Evolutionary conservation across 2,329 filamentous ascomycete genomes (phyloP).

Genomic region (Rachicladosporium sp.): DNA sequence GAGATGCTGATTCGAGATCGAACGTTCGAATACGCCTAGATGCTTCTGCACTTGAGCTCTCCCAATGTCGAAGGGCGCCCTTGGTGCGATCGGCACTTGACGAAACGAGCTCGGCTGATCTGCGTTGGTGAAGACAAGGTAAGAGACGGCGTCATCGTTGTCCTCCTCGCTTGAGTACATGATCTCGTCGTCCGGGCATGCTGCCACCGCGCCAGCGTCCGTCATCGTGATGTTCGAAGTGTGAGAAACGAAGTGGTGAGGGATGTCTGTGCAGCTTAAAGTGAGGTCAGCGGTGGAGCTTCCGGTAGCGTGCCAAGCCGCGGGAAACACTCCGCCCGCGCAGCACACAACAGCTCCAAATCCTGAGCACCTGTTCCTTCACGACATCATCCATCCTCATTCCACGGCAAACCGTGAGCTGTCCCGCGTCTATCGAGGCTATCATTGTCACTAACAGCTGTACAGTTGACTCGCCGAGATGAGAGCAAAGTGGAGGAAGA

Average conservation of each 20-base stretch:
- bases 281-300: too few relatives aligned
- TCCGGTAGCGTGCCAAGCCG: constrained; percentile 3
- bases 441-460: constrained; percentile 5
- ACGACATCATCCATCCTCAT: constrained; percentile 5
- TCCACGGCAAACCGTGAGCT: constrained; percentile 5
- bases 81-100: constrained; percentile 3
- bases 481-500: constrained; percentile 99
- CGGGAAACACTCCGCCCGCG: neutral
- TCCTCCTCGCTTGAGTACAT: neutral
- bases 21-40: constrained; percentile 17
- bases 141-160: neutral
- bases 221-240: neutral
- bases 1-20: constrained; percentile 36
- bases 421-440: neutral
- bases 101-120: neutral
- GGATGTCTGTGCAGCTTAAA: too few relatives aligned
- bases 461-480: constrained; percentile 36
- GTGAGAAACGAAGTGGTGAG: neutral
- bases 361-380: constrained; percentile 2
- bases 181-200: neutral
- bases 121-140: neutral
- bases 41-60: constrained; percentile 14
- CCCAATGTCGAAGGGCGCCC: constrained; percentile 20
- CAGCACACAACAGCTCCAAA: constrained; percentile 1
- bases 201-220: constrained; percentile 1